A percentile compares a stretch with the other conserved stretches of the same genome.
Evolutionary conservation across 164 flowering plant genomes (phyloP).

Genomic region (Stephania cephalantha): DNA sequence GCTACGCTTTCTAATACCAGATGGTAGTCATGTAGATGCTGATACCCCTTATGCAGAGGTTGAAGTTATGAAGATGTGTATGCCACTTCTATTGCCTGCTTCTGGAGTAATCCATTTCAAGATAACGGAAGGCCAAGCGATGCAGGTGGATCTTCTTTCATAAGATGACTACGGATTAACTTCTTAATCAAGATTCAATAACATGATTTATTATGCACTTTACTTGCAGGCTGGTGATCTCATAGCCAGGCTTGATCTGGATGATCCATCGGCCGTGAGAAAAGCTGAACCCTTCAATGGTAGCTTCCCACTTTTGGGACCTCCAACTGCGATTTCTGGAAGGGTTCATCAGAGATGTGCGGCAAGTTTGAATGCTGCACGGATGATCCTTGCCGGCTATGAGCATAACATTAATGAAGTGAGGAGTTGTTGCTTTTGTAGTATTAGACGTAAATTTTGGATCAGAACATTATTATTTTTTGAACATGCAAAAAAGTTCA

Average conservation of each 20-base stretch:
- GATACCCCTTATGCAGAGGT: slow-evolving; percentile 98
- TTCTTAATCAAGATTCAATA: not conserved
- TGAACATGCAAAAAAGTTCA: not conserved
- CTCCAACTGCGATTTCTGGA: slow-evolving; percentile 92
- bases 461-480: not conserved
- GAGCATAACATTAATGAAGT: slow-evolving; percentile 94
- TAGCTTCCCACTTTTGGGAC: slow-evolving; percentile 82
- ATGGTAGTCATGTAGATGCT: slow-evolving; percentile 85
- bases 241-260: slow-evolving; percentile 87
- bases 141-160: slow-evolving; percentile 60
- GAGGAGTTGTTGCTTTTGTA: slow-evolving; percentile 15
- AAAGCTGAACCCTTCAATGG: slow-evolving; percentile 97
- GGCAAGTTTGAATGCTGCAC: slow-evolving; percentile 84
- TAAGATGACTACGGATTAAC: not conserved
- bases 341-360: slow-evolving; percentile 99
- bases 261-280: slow-evolving; percentile 98
- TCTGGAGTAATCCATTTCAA: slow-evolving; percentile 77
- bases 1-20: slow-evolving; percentile 72
- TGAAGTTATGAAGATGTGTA: slow-evolving; percentile 99
- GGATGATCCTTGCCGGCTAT: slow-evolving; percentile 96
- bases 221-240: slow-evolving; percentile 82
- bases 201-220: not conserved
- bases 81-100: slow-evolving; percentile 99
- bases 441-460: not conserved
- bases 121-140: slow-evolving; percentile 97